Percentiles rank a stretch among this genome's conserved stretches.
Evolutionary conservation across 2,329 filamentous ascomycete genomes (phyloP).

Genomic region (Sporothrix variecibatus): DNA sequence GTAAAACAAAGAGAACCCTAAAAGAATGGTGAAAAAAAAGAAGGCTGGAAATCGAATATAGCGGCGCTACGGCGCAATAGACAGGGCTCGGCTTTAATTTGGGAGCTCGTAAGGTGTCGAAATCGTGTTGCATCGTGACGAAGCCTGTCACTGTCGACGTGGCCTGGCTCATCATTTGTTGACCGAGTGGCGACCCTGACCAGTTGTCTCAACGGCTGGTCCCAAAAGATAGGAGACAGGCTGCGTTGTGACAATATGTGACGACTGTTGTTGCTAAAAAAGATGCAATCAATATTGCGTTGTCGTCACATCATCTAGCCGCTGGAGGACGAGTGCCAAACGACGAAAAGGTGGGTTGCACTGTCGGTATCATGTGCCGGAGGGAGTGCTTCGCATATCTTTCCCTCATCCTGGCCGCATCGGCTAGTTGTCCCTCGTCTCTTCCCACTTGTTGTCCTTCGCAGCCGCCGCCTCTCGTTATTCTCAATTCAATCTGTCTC

Average conservation of each 20-base stretch:
- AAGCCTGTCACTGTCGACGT: constrained; percentile 7
- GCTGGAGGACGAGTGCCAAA: not conserved
- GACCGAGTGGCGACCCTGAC: not conserved
- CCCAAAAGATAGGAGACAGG: not conserved
- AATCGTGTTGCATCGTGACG: not conserved
- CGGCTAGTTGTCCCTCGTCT: not conserved
- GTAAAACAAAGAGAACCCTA: not conserved
- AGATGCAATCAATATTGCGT: not conserved
- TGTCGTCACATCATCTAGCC: constrained; percentile 6
- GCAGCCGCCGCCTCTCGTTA: not conserved
- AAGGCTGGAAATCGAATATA: not conserved
- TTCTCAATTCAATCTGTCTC: not conserved
- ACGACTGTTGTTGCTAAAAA: not conserved
- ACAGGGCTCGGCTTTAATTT: not conserved
- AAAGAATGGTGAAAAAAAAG: not conserved
- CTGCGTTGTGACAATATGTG: not conserved
- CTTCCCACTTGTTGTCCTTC: not conserved
- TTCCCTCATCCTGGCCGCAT: not conserved
- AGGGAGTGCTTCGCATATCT: not conserved
- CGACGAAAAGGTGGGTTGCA: not conserved
- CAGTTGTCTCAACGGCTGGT: not conserved
- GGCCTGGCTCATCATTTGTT: constrained; percentile 10
- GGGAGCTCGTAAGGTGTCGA: not conserved
- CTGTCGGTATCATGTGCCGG: not conserved
- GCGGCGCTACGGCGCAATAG: not conserved